Evolutionary conservation across 495 filamentous ascomycete genomes (phyloP), one percentile per base, ranked within the genome.

Genomic region (Apiosordaria backusii): DNA sequence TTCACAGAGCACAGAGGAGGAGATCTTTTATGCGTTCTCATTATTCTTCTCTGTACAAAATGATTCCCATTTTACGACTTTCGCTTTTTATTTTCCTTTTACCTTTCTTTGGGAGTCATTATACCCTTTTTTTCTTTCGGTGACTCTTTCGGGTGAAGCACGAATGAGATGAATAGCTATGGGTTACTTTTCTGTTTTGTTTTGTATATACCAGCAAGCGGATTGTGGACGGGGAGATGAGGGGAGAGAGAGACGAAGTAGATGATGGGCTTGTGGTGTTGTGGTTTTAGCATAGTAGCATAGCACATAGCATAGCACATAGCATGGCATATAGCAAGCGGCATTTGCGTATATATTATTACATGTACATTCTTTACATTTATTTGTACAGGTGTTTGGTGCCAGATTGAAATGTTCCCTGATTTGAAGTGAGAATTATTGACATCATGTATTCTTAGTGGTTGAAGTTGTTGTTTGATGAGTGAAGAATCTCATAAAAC

Each of bases 41-140:
- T 15, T 3, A 5, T 22, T 35, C 7, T 60, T 60, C 25, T 60
- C 25, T 61, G n/a, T 45, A 23, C 18, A n/a, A 61, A 22, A 45
- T 40, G 24, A 45, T 40, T 40, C 5, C 19, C 24, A 10, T n/a
- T 61, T 35, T 35, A 40, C 10, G 7, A n/a, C 18, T 61, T 61
- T 29, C 25, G n/a, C 19, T 61, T 61, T 18, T 40, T 50, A 45
- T 45, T 61, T 50, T 50, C 3, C 50, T 61, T 61, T 45, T 61
- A n/a, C 19, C 1, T 61, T 50, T 61, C 10, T 40, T 50, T 50
- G 18, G 27, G 4, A 22, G 7, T 50, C 19, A 23, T 61, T 50
- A 18, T 59, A 23, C 25, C 24, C 25, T 25, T 59, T 24, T 25
- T 59, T 24, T 25, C 3, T n/a, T 59, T 59, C 7, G 25, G 25